phyloP scores from a whole-genome alignment of 192 early-diverging fungal species.

The Coemansia sp. region DNA sequence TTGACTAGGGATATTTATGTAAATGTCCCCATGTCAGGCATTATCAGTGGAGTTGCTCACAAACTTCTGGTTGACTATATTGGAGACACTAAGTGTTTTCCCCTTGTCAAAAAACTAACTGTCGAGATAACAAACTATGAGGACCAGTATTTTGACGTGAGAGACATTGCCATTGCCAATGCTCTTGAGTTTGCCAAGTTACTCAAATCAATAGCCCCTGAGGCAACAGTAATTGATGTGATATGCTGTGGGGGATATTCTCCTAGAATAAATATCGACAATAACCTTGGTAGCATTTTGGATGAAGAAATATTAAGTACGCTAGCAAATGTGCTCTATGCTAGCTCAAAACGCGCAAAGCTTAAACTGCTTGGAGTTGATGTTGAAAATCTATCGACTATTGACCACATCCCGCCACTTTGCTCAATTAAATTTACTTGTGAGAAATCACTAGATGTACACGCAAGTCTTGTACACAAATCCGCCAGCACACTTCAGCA shows the following conservation, averaged over 20 bases:
- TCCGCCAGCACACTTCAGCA: no score
- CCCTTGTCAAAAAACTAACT: background rate
- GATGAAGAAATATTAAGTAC: background rate
- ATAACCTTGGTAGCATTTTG: background rate
- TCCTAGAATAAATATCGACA: background rate
- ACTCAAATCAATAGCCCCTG: background rate
- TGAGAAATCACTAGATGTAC: no score
- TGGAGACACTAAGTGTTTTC: background rate
- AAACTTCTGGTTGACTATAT: background rate
- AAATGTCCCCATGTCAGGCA: background rate
- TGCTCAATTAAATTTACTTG: no score
- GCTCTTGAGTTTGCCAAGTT: background rate
- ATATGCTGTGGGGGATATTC: background rate
- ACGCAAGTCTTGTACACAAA: no score
- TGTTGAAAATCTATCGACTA: no score
- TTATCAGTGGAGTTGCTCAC: background rate
- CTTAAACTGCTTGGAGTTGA: background rate
- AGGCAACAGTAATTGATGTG: background rate
- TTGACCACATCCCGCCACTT: no score
- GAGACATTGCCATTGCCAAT: background rate
- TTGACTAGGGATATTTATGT: background rate
- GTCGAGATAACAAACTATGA: background rate
- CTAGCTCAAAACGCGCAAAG: background rate
- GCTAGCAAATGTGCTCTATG: background rate
- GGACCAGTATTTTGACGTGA: background rate